Evolutionary conservation across 169 alveolate genomes (phyloP).

Genomic region (Sarcocystis neurona): DNA sequence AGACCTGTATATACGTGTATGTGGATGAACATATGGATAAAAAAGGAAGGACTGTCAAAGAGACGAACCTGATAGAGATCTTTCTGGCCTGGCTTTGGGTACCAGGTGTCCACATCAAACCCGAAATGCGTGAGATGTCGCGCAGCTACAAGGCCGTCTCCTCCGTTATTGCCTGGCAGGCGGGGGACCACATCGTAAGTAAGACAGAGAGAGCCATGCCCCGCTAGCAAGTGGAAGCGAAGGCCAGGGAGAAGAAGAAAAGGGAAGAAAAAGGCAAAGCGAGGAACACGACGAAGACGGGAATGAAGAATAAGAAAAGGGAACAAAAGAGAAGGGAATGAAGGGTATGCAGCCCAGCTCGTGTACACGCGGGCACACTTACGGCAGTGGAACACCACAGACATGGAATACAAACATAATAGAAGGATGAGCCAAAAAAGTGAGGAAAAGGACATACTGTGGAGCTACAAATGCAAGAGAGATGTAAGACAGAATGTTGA

Average conservation of each 20-base stretch:
- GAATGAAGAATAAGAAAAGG: neutral
- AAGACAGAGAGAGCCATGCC: neutral
- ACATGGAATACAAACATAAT: no score
- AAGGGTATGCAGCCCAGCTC: no score
- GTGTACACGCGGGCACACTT: neutral
- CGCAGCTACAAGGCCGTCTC: constrained; percentile 85
- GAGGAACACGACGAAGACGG: neutral
- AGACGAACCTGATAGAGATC: constrained; percentile 55
- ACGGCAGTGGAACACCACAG: neutral
- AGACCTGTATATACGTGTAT: neutral
- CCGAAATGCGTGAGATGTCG: constrained; percentile 78
- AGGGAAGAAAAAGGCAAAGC: neutral
- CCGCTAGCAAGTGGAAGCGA: neutral
- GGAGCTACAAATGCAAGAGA: no score
- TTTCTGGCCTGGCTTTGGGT: constrained; percentile 74
- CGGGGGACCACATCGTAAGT: no score
- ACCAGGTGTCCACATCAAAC: constrained; percentile 65
- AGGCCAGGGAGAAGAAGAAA: neutral
- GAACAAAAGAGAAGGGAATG: neutral
- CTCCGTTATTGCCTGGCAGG: constrained; percentile 81
- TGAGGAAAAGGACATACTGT: no score
- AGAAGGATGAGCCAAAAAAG: no score
- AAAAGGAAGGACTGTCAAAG: neutral
- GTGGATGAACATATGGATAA: neutral
- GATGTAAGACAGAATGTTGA: no score